Evolutionary conservation across 2,329 filamentous ascomycete species (phyloP), one percentile per base, ranked within the genome.

Genomic region (Penicillium sp.): DNA sequence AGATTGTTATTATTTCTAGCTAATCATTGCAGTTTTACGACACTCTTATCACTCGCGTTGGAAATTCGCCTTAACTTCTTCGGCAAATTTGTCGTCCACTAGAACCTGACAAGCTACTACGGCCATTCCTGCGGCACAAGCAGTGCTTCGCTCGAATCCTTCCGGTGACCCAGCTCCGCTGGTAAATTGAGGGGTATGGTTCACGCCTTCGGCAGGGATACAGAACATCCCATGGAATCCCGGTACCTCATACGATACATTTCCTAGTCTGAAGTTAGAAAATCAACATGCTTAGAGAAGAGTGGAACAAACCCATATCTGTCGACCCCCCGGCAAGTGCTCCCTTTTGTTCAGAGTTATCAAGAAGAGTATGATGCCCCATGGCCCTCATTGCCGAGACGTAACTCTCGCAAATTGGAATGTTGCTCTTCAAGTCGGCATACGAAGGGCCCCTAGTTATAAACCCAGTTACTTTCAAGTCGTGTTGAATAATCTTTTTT

Each of bases 151-250:
- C 24, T 76, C 67, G 51, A 82, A 82, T 0, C 79, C 78, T 14
- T 74, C 72, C 21, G 69, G 71, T 0, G 78, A 83, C 3, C 81
- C 81, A 0, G 81, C 77, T 0, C 81, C 79, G 3, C 71, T 68
- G 8, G 81, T 79, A 59, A 83, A 87, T 0, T 79, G 76, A 0
- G 79, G 77, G 7, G 77, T 86, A 55, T 83, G 83, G 16, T 82
- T 82, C 0, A 80, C 77, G 1, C 75, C 76, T 2, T 74, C 72
- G 2, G 72, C 71, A 0, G 78, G 77, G 2, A 81, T 76, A 14
- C 70, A 72, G 53, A 85, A 58, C 75, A 77, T 48, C 18, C 64
- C 37, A 62, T 70, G 34, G 55, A 71, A 62, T 58, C 76, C 42
- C 60, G 72, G 34, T 75, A 73, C 31, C 43, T 62, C 65, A 77